Evolutionary conservation across 2,329 filamentous ascomycete genomes (phyloP).

Genomic region (Gaeumannomyces sp.): DNA sequence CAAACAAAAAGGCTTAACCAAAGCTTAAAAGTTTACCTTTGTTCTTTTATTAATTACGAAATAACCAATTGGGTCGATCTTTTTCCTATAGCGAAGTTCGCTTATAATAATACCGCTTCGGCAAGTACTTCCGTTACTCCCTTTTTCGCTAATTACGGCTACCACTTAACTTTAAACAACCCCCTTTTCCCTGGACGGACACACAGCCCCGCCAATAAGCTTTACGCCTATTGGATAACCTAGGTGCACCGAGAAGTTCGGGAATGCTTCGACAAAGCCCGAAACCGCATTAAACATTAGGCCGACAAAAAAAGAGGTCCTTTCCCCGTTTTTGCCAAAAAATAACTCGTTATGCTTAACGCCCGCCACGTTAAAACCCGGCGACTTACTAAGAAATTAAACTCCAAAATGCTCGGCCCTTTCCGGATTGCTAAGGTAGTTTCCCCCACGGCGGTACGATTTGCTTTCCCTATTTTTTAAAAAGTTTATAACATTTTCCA

Average conservation of each 20-base stretch:
- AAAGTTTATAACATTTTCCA: not conserved
- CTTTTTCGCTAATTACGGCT: not conserved
- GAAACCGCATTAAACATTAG: not conserved
- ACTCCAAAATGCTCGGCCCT: not conserved
- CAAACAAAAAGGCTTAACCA: not conserved
- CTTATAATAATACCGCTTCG: not conserved
- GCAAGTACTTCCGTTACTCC: not conserved
- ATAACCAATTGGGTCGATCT: not conserved
- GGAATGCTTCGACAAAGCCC: not conserved
- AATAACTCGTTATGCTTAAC: not conserved
- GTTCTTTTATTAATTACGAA: not conserved
- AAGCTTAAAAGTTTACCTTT: not conserved
- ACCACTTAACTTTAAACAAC: not conserved
- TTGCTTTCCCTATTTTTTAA: too few species aligned
- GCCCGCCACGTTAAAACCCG: not conserved
- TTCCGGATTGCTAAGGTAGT: not conserved
- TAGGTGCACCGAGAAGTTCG: not conserved
- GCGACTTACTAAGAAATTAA: not conserved
- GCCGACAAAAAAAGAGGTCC: not conserved
- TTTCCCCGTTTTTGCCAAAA: not conserved
- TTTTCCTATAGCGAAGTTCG: not conserved
- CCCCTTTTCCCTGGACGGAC: not conserved
- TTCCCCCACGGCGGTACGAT: not conserved
- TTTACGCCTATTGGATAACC: not conserved
- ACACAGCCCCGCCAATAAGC: not conserved